Evolutionary conservation across 2,329 filamentous ascomycete species (phyloP).

Genomic region (Pseudogymnoascus pannorum): DNA sequence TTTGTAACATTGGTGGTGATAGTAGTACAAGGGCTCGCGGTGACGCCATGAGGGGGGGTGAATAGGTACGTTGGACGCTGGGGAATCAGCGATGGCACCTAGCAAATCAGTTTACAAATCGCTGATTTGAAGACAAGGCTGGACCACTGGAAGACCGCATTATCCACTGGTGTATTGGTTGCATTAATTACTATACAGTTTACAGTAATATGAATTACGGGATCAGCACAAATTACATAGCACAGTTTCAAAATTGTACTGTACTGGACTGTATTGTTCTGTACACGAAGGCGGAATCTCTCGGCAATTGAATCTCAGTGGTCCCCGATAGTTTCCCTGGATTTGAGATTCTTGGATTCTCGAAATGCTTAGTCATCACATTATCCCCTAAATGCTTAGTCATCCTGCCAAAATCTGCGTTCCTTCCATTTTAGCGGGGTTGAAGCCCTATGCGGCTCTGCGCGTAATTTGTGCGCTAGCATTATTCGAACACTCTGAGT

Average conservation of each 20-base stretch:
- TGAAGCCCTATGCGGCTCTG: slow-evolving; percentile 11
- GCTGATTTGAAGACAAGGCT: not conserved
- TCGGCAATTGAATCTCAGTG: not conserved
- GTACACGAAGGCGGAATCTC: not conserved
- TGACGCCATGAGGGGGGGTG: not conserved
- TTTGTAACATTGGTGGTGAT: slow-evolving; percentile 7
- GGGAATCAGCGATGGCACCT: not conserved
- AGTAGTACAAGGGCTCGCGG: not conserved
- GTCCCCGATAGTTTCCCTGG: not conserved
- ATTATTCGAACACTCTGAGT: slow-evolving; percentile 9
- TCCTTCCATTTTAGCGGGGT: slow-evolving; percentile 9
- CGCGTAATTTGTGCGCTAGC: slow-evolving; percentile 7
- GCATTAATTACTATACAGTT: not conserved
- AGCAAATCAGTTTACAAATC: slow-evolving; percentile 5
- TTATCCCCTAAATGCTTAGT: not conserved
- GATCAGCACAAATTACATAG: not conserved
- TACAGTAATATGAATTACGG: not conserved
- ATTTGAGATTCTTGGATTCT: not conserved
- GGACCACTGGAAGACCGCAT: not conserved
- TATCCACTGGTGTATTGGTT: not conserved
- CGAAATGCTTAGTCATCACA: not conserved
- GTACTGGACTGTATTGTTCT: not conserved
- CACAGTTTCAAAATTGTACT: not conserved
- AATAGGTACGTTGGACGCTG: not conserved
- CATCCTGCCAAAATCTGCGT: not conserved